A percentile compares a stretch with the other conserved stretches of the same genome.
Conservation (phyloP, 495 filamentous ascomycete species). For the Aspergillus sclerotioniger region DNA sequence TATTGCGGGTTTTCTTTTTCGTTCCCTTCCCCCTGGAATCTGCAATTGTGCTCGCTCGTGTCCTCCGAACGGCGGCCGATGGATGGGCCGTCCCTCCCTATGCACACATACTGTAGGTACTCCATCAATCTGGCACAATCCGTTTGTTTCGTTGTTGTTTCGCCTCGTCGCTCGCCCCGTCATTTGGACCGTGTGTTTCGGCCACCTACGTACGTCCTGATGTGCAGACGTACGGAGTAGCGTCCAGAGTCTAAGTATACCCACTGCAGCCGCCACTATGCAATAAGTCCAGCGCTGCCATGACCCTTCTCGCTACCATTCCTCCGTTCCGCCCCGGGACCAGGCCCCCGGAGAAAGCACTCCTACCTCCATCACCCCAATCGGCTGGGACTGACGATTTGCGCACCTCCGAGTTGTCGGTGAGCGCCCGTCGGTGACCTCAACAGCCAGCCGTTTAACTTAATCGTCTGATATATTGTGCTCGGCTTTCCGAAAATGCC, state of each 20-base stretch:
- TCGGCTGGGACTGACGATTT: not conserved
- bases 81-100: not conserved
- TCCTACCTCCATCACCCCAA: not conserved
- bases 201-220: not conserved
- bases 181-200: not conserved
- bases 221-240: not conserved
- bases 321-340: not conserved
- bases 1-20: not conserved
- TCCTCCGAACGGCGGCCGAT: not conserved
- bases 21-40: slow-evolving; percentile 1
- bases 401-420: slow-evolving; percentile 1
- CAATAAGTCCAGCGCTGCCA: not conserved
- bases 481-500: not conserved
- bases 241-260: not conserved
- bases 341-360: not conserved
- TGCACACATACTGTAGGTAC: too few species aligned
- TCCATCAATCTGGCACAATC: not conserved
- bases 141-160: not conserved
- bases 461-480: slow-evolving; percentile 5
- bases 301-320: not conserved
- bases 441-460: slow-evolving; percentile 8
- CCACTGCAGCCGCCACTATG: slow-evolving; percentile 4
- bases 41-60: slow-evolving; percentile 3
- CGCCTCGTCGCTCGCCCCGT: not conserved
- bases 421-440: not conserved